phyloP scores from a whole-genome alignment of 2,329 filamentous ascomycete genomes.

The Raffaelea albimanens region DNA sequence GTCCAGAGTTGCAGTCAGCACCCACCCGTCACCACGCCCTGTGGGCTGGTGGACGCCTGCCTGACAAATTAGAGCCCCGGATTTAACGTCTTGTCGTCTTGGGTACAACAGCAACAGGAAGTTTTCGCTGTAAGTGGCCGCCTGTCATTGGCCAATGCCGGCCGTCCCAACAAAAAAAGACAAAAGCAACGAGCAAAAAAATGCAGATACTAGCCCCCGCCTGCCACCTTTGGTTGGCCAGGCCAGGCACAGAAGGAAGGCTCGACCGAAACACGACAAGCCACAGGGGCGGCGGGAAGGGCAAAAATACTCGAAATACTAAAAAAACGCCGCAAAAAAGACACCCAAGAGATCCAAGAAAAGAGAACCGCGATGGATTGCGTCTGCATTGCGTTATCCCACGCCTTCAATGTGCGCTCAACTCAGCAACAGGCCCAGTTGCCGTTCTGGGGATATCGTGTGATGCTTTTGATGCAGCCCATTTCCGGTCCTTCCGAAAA shows the following conservation, averaged over 20 bases:
- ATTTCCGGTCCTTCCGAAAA: not conserved
- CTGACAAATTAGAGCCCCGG: too few relatives aligned
- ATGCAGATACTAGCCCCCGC: not conserved
- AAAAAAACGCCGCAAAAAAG: not conserved
- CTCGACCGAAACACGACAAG: too few relatives aligned
- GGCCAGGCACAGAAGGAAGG: too few relatives aligned
- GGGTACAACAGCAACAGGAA: not conserved
- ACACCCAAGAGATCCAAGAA: not conserved
- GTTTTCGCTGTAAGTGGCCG: conserved; percentile 10
- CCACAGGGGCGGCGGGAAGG: too few relatives aligned
- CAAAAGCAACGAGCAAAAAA: not conserved
- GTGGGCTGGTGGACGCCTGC: too few relatives aligned
- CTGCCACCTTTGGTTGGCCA: too few relatives aligned
- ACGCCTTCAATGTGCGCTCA: too few relatives aligned
- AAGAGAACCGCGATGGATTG: too few relatives aligned
- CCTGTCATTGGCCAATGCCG: conserved; percentile 10
- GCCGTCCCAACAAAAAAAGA: conserved; percentile 13
- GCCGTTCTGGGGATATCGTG: not conserved
- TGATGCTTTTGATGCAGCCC: not conserved
- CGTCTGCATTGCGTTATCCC: too few relatives aligned
- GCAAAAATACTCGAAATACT: too few relatives aligned
- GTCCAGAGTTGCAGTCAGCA: too few relatives aligned
- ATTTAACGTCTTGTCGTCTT: not conserved
- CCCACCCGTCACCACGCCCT: too few relatives aligned
- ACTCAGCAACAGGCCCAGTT: not conserved